These are phyloP conservation scores for Phylloporus arenicola DNA, from an alignment of 768 basidiomycete species.

Conservation along the genomic window DNA sequence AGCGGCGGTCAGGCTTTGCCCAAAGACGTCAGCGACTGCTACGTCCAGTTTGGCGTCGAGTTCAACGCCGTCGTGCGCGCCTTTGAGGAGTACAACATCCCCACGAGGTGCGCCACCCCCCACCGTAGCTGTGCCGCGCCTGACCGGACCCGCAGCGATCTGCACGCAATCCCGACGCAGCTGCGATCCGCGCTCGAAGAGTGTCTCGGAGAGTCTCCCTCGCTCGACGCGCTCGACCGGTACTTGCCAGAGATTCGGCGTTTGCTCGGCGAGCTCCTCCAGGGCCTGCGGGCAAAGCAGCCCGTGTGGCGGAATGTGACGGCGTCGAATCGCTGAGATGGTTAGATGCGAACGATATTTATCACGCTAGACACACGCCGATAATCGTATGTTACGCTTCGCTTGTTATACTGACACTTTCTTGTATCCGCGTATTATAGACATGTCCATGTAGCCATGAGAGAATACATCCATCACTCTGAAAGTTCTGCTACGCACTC, in stretches of 20 bases:
- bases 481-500: slow-evolving; percentile 49
- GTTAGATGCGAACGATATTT: neutral
- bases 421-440: neutral
- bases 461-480: neutral
- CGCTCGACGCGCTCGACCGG: neutral
- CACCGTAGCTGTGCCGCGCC: neutral
- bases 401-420: neutral
- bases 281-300: slow-evolving; percentile 19
- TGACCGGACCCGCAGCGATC: slow-evolving; percentile 28
- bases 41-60: slow-evolving; percentile 83
- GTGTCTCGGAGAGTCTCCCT: slow-evolving; percentile 39
- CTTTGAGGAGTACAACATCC: slow-evolving; percentile 68
- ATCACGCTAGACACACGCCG: neutral
- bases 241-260: slow-evolving; percentile 1
- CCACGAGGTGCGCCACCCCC: slow-evolving; percentile 56
- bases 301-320: slow-evolving; percentile 8
- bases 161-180: slow-evolving; percentile 34
- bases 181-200: slow-evolving; percentile 38
- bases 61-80: slow-evolving; percentile 78
- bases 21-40: slow-evolving; percentile 79
- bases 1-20: slow-evolving; percentile 53
- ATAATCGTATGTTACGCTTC: neutral
- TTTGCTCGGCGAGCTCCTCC: slow-evolving; percentile 34
- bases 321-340: neutral
- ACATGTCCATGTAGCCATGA: neutral